Evolutionary conservation across 306 rosid genomes (phyloP), one percentile per base, ranked within the genome.

Genomic region (Trifolium dubium): DNA sequence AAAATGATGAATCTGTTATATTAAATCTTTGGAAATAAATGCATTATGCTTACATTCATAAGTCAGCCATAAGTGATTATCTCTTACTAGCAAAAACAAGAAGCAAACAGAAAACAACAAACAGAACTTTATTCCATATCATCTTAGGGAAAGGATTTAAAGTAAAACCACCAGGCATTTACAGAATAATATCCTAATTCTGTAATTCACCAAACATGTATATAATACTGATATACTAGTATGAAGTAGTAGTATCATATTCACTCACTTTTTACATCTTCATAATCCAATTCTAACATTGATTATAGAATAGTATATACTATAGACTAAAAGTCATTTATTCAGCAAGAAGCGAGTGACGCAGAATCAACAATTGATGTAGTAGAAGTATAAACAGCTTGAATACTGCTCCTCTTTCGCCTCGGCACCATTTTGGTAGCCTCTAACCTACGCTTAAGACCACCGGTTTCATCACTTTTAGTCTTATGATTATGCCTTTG

Each of bases 341-440:
- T 56, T 85, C 87, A 84, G 79, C 81, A 76, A 1, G 90, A 83
- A 64, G 79, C 80, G 5, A 76, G 81, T 15, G 91, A 85, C 75
- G 72, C 80, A 50, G 83, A 79, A 60, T 76, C 88, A 68, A 81
- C 55, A 12, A 77, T 39, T 0, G 86, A 78, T 0, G 50, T 12
- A 14, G 62, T 53, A 72, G 60, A 71, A 54, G 66, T 30, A 6
- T 47, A 80, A 49, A 7, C 60, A 61, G 77, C 80, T 2, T 23
- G 64, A 40, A 11, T 19, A 10, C 10, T 17, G 10, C 23, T 30
- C 72, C 78, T 82, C 87, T 64, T 77, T 35, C 84, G 86, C 64
- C 79, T 83, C 0, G 84, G 79, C 71, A 56, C 71, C 84, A 64
- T 23, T 40, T 86, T 85, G 43, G 39, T 37, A 0, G 67, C 62